phyloP scores from a whole-genome alignment of 768 basidiomycete genomes.

The Macrolepiota fuliginosa region DNA sequence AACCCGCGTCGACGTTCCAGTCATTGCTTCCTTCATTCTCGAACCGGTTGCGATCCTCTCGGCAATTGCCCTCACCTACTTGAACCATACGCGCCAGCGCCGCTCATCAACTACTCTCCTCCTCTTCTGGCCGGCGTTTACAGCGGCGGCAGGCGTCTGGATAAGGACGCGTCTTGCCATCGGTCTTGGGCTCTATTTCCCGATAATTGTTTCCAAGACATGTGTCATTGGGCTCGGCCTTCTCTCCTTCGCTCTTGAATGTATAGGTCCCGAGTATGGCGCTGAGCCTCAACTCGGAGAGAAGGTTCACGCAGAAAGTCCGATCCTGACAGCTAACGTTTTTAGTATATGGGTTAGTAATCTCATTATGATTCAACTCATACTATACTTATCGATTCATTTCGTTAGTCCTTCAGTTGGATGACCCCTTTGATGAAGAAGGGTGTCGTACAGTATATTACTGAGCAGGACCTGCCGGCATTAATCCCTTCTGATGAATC shows the following conservation, averaged over 20 bases:
- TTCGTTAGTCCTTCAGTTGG: slow-evolving; percentile 78
- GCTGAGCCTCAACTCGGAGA: slow-evolving; percentile 18
- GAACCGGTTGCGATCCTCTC: slow-evolving; percentile 53
- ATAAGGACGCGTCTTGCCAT: slow-evolving; percentile 50
- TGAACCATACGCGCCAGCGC: slow-evolving; percentile 70
- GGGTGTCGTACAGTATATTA: slow-evolving; percentile 63
- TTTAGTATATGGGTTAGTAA: slow-evolving; percentile 65
- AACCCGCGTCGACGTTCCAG: slow-evolving; percentile 34
- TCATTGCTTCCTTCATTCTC: slow-evolving; percentile 52
- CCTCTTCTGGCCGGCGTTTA: slow-evolving; percentile 79
- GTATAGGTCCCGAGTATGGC: slow-evolving; percentile 61
- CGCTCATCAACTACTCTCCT: slow-evolving; percentile 72
- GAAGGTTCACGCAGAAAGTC: slow-evolving; percentile 55
- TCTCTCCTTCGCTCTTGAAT: slow-evolving; percentile 63
- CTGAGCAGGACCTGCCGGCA: slow-evolving; percentile 83
- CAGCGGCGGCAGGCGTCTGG: slow-evolving; percentile 49
- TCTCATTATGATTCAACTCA: neutral
- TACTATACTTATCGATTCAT: neutral
- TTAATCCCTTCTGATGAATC: slow-evolving; percentile 70
- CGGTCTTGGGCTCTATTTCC: slow-evolving; percentile 27
- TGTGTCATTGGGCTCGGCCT: slow-evolving; percentile 42
- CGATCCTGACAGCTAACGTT: slow-evolving; percentile 73
- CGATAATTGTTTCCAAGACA: slow-evolving; percentile 45
- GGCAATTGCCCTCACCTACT: slow-evolving; percentile 50
- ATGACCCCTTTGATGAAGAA: slow-evolving; percentile 77